Evolutionary conservation across 352 stramenopile species (phyloP), one percentile per base, ranked within the genome.

Genomic region (Elongisporangium anandrum): DNA sequence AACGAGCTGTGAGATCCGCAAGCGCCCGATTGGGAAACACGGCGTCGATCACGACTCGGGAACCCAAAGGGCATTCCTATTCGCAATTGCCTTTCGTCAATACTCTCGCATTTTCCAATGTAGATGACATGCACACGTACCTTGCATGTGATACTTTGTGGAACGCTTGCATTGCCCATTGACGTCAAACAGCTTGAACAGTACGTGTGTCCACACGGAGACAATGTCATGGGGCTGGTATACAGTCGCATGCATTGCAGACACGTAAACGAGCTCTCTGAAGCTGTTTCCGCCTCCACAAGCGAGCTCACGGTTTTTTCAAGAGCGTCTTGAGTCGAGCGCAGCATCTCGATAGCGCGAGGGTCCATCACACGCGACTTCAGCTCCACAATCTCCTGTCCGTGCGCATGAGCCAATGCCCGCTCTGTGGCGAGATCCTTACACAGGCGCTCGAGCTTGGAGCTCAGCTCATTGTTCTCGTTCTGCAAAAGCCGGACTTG

Each of bases 211-310:
- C 83, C 83, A 56, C 81, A 92, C 1, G 75, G 77, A 9, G 76
- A 75, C 1, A 92, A 68, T 9, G 83, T 92, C 73, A 88, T 77
- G 8, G 83, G 83, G 23, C 75, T 65, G 4, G 68, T 67, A 26
- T 89, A 90, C 15, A 88, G 66, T 24, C 71, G 68, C 77, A 92
- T 84, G 49, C 83, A 90, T 51, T 88, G 77, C 34, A 92, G 48
- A 52, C 83, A 92, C 17, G 81, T 91, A 54, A 90, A 90, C 0
- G 81, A 79, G 63, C 71, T 88, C 62, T 92, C 83, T 9, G 83
- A 92, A 16, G 83, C 76, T 15, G 72, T 73, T 51, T 92, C 83
- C 1, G 83, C 75, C 56, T 89, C 79, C 5, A 90, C 64, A 3
- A 92, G 70, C n/a, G 77, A 66, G 23, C 72, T 79, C 49, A 90